These are phyloP conservation scores for Dothideomycetes sp. DNA, from an alignment of 2,329 filamentous ascomycete species.

Conservation along the genomic window DNA sequence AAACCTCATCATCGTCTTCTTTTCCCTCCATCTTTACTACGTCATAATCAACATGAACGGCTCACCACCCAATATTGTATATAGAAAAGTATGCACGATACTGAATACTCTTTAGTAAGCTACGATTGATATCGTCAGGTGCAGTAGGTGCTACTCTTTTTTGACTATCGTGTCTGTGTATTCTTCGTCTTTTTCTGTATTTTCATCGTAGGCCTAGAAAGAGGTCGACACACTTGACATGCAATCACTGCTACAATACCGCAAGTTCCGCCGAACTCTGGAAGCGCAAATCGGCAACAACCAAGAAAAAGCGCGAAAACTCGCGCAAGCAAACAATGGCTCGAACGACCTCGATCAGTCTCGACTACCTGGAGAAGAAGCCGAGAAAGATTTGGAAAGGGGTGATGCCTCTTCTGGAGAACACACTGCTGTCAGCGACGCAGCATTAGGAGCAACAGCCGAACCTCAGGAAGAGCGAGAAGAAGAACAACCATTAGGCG, in stretches of 20 bases:
- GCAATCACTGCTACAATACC: slow-evolving; percentile 24
- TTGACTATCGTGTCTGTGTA: too few relatives aligned
- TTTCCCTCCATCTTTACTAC: too few relatives aligned
- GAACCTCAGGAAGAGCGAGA: slow-evolving; percentile 7
- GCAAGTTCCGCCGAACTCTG: slow-evolving; percentile 16
- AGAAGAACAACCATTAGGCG: slow-evolving; percentile 3
- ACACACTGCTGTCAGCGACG: slow-evolving; percentile 1
- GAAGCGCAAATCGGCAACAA: slow-evolving; percentile 17
- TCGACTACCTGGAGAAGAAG: slow-evolving; percentile 1
- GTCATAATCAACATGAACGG: too few relatives aligned
- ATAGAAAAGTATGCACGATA: too few relatives aligned
- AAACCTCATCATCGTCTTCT: too few relatives aligned
- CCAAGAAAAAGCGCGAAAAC: slow-evolving; percentile 14
- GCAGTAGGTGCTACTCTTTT: too few relatives aligned
- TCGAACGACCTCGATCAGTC: neutral
- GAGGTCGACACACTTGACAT: slow-evolving; percentile 14
- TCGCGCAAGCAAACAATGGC: slow-evolving; percentile 1
- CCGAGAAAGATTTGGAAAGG: neutral
- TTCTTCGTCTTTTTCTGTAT: too few relatives aligned
- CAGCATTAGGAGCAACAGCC: neutral
- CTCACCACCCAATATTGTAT: too few relatives aligned
- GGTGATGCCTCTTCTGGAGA: slow-evolving; percentile 2
- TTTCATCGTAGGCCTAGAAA: too few relatives aligned
- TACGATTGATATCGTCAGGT: too few relatives aligned
- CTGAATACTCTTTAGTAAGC: too few relatives aligned